Evolutionary conservation across 495 filamentous ascomycete species (phyloP).

Genomic region (Chaetomium tenue): DNA sequence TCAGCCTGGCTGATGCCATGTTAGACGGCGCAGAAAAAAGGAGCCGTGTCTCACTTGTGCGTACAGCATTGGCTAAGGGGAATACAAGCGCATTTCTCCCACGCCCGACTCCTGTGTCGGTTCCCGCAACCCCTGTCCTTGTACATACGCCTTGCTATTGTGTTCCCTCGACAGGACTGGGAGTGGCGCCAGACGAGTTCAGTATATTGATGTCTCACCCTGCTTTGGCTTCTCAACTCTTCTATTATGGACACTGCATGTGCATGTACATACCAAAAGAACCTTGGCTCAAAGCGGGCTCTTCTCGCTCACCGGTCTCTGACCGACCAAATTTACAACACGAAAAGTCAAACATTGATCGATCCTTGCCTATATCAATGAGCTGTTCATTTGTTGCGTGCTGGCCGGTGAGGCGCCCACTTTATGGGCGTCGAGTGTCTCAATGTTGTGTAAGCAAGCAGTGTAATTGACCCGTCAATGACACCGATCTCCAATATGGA

Average conservation of each 20-base stretch:
- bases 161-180: not conserved
- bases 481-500: constrained; percentile 9
- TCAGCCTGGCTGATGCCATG: not conserved
- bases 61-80: not conserved
- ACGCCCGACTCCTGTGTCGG: not conserved
- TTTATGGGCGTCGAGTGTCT: not conserved
- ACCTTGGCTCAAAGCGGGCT: not conserved
- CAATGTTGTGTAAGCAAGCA: not conserved
- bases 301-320: constrained; percentile 1
- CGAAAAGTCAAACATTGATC: not conserved
- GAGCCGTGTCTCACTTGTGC: not conserved
- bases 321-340: not conserved
- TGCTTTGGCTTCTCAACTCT: not conserved
- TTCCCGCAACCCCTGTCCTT: constrained; percentile 5
- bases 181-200: not conserved
- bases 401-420: not conserved
- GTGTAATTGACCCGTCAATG: not conserved
- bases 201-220: not conserved
- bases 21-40: not conserved
- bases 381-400: not conserved
- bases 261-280: not conserved
- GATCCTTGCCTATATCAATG: not conserved
- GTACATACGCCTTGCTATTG: not conserved
- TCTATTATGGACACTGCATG: not conserved
- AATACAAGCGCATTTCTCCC: not conserved